Base-by-base conservation (phyloP, 148 eudicot genomes). In the Euryodendron excelsum region DNA sequence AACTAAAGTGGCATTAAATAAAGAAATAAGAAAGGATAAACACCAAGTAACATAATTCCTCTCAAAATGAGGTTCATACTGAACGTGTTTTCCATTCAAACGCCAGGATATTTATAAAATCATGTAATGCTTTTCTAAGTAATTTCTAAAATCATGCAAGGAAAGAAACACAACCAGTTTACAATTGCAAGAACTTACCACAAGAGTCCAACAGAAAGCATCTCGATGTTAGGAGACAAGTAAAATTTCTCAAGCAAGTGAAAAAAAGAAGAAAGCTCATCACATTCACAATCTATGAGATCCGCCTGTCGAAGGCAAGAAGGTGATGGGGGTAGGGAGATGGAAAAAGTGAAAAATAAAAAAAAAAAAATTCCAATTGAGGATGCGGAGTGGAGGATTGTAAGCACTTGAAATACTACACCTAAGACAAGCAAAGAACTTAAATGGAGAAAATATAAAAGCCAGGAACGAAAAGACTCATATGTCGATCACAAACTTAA, bases 1-100 rank as follows among this genome's bases (percentile, higher is more conserved):
- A 83, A 63, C 96, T 91, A 75, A 63, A 80, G 70, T 44, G 70
- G 39, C 69, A 77, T 69, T 61, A 48, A 53, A 84, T 66, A 56
- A 80, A 50, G 62, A 36, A 81, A 25, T n/a, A 21, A 44, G 56
- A 77, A 72, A 79, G 12, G 71, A 56, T 63, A 59, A 60, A 44
- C 8, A 67, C 27, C 45, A 68, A 50, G 34, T 39, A 47, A 61
- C 48, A 23, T 72, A 14, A 48, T 44, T 37, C 48, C 2, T 31
- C 76, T 39, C 27, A 68, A 55, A 68, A n/a, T 6, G 12, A 52
- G 44, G 25, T 18, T 52, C 41, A 53, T 4, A 15, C n/a, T 31
- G n/a, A 2, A 72, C 18, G 52, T 50, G 75, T 8, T 53, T 72
- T 50, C 36, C 48, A 34, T 36, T 66, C 8, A 21, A 48, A 73